Base-by-base conservation (phyloP, 2,329 filamentous ascomycete species). In the Hymenoscyphus fructigenus region DNA sequence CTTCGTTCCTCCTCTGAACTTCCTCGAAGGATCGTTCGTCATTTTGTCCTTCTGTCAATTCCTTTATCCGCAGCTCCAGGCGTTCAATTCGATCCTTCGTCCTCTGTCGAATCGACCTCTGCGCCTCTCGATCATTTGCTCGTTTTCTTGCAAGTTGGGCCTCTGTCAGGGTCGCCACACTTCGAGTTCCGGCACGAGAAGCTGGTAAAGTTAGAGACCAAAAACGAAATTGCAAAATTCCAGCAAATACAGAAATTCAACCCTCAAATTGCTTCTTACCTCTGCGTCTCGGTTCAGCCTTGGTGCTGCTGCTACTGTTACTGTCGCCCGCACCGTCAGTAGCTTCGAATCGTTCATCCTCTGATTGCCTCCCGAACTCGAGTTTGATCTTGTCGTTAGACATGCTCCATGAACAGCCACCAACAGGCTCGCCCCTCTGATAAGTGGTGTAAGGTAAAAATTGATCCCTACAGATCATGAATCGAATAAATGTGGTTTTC, bases 61-160 rank as follows among this genome's bases (percentile, higher is more conserved):
- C 90, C 63, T 88, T 84, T 66, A 96, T 89, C 71, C 90, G 86
- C 67, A 82, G 82, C 79, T 96, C 91, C 60, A 96, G 81, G 26
- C 82, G 82, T 75, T 95, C 91, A 72, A 96, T 96, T 76, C 92
- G 91, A 74, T 90, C 87, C 79, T 92, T 93, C 38, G 92, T 96
- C 70, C 93, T 85, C 76, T 92, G 91, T 59, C 93, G 84, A 69
- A 96, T 96, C 53, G 91, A 58, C 20, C 53, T 26, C 38, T 62
- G 61, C 15, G 53, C 61, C 14, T 58, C 53, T 47, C 61, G 61
- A 53, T 62, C 61, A 80, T 96, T 96, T 75, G 92, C 91, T 69
- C 93, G 85, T 81, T 97, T 97, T 76, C 93, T 89, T 38, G 90
- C 91, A 65, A 97, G 85, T 78, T 97, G 93, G 68, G 92, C 90